Percentiles rank a stretch among this genome's conserved stretches.
These are phyloP conservation scores for Aspergillus thermomutatus DNA, from an alignment of 2,329 filamentous ascomycete species.

Conservation along the genomic window DNA sequence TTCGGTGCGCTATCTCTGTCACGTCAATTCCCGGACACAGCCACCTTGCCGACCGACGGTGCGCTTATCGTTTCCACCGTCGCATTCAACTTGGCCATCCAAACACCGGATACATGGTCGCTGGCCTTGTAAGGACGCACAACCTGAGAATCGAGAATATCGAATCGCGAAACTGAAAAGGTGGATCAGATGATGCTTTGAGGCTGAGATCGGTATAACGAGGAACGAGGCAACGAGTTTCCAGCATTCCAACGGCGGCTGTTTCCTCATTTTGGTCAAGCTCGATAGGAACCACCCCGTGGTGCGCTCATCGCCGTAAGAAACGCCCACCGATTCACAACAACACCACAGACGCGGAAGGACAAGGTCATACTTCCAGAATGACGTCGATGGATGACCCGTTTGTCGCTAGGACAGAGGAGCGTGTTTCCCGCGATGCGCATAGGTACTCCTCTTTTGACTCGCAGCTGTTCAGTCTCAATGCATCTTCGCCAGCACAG, in stretches of 20 bases:
- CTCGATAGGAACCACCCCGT: neutral
- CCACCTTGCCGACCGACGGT: constrained; percentile 6
- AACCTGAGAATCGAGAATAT: constrained; percentile 2
- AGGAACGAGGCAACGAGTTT: constrained; percentile 23
- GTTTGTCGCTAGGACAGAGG: constrained; percentile 52
- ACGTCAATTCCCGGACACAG: neutral
- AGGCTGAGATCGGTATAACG: constrained; percentile 18
- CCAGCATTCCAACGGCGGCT: constrained; percentile 19
- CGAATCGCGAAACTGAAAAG: constrained; percentile 8
- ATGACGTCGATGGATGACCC: constrained; percentile 50
- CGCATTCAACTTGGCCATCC: constrained; percentile 9
- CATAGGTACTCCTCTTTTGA: constrained; percentile 83
- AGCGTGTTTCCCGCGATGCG: constrained; percentile 39
- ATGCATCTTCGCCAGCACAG: constrained; percentile 79
- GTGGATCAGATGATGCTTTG: constrained; percentile 29
- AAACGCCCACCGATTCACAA: constrained; percentile 6
- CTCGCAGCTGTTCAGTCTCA: constrained; percentile 71
- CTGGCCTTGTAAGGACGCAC: constrained; percentile 17
- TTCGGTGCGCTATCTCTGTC: neutral
- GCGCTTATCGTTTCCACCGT: constrained; percentile 5
- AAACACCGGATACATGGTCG: constrained; percentile 21
- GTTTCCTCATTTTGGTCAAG: constrained; percentile 18
- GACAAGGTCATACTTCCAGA: constrained; percentile 15
- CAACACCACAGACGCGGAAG: constrained; percentile 7
- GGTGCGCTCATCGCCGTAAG: constrained; percentile 4